Percentiles rank a stretch among this genome's conserved stretches.
Conservation (phyloP, 495 filamentous ascomycete genomes). For the Lophiotrema nucula region DNA sequence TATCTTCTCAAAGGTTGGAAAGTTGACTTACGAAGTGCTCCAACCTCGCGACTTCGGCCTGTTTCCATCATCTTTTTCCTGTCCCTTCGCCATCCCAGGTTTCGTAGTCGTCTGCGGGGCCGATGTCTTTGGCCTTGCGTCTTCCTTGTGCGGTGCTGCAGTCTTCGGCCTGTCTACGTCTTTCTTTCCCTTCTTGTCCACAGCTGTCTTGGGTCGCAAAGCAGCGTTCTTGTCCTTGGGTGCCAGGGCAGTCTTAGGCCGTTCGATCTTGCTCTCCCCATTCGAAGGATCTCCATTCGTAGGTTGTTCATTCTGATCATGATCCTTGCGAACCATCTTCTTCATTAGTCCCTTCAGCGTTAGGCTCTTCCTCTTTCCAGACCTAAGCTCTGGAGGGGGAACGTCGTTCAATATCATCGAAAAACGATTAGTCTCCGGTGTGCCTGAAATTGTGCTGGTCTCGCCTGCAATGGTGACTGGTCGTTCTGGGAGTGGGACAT, state of each 20-base stretch:
- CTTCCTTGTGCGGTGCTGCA: background rate
- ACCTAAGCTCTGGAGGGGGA: constrained; percentile 12
- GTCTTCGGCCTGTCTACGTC: background rate
- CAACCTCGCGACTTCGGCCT: background rate
- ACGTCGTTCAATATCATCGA: constrained; percentile 14
- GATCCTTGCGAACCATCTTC: constrained; percentile 12
- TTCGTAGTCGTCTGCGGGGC: background rate
- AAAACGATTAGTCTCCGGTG: background rate
- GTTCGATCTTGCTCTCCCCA: background rate
- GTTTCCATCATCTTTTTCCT: background rate
- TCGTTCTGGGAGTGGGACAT: constrained; percentile 9
- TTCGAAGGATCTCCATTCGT: background rate
- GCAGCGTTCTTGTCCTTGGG: constrained; percentile 19
- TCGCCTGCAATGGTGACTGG: constrained; percentile 5
- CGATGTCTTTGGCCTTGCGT: background rate
- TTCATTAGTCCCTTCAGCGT: constrained; percentile 18
- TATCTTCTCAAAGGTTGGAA: no score
- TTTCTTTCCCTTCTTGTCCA: background rate
- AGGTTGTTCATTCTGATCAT: background rate
- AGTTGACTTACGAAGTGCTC: background rate
- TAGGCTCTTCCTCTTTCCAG: constrained; percentile 11
- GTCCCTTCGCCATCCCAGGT: background rate
- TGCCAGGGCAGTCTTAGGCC: constrained; percentile 16
- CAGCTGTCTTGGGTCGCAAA: constrained; percentile 16
- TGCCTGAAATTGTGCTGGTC: background rate